These are phyloP conservation scores for Candida tropicalis DNA, from an alignment of 1,139 yeast genomes.

Conservation along the genomic window DNA sequence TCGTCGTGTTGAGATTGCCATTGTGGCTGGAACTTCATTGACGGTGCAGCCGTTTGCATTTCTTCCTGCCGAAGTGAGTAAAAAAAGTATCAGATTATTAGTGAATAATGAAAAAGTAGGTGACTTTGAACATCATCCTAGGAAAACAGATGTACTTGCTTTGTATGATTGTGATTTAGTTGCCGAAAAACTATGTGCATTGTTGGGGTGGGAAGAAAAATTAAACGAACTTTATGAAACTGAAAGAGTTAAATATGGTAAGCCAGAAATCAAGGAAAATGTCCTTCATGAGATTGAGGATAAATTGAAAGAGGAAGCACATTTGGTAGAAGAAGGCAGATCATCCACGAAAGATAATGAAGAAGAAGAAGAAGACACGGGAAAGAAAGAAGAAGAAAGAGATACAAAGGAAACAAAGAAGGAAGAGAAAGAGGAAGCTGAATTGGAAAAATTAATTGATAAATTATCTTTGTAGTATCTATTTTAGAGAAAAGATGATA, in stretches of 20 bases:
- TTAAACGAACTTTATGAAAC: conserved; percentile 35
- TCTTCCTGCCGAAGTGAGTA: conserved; percentile 66
- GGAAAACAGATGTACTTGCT: conserved; percentile 61
- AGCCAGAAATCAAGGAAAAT: conserved; percentile 14
- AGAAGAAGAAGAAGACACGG: conserved; percentile 8
- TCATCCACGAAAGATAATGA: conserved; percentile 9
- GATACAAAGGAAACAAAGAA: background rate
- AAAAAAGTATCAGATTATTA: conserved; percentile 57
- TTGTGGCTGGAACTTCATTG: conserved; percentile 91
- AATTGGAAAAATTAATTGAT: conserved; percentile 9
- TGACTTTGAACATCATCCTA: conserved; percentile 50
- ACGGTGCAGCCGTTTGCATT: conserved; percentile 90
- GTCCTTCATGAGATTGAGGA: conserved; percentile 17
- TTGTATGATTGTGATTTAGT: conserved; percentile 67
- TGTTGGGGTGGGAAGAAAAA: conserved; percentile 68
- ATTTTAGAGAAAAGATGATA: too few species aligned
- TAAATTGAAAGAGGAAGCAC: conserved; percentile 14
- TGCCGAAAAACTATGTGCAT: conserved; percentile 52
- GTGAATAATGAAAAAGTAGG: conserved; percentile 82
- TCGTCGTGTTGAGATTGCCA: conserved; percentile 64
- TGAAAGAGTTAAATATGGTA: conserved; percentile 18
- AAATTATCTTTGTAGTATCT: conserved; percentile 7
- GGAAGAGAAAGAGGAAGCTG: background rate
- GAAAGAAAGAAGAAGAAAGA: conserved; percentile 7
- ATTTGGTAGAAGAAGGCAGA: conserved; percentile 10